Base-by-base conservation (phyloP, 2,329 filamentous ascomycete species). In the Pseudocercospora fijiensis region DNA sequence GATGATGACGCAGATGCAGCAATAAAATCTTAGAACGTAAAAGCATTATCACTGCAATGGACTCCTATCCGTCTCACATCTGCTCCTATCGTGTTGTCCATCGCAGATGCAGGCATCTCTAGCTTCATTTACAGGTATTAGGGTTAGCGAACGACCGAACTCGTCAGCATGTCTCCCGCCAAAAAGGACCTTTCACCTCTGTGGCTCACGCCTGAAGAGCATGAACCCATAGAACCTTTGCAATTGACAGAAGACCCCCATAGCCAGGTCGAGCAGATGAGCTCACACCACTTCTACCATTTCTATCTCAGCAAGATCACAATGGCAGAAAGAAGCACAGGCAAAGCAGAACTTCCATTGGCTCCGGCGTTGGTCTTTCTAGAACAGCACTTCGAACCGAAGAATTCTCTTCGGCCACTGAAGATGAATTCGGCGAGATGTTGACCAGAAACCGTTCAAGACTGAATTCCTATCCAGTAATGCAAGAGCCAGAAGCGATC, bases 381-480 rank as follows among this genome's bases (percentile, higher is more conserved):
- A 43, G 57, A 41, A 49, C 41, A 26, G 27, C 49, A 8, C 26
- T 37, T 18, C 18, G n/a, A 43, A 49, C 56, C 20, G 58, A 61
- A 10, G 58, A 27, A 13, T 55, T 56, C 33, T 61, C 58, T 16
- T 61, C 58, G 13, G 63, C 63, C 16, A 57, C 62, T 13, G 33
- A 62, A 49, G 58, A 58, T 22, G 60, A 60, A 26, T 58, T 47
- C 18, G 63, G 57, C n/a, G 60, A 62, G 8, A 53, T 62, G 30
- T 33, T 57, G 22, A 26, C 26, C 13, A 49, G 58, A 30, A 16
- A 30, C 3, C 58, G 58, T n/a, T 61, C 58, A 13, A 55, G 58
- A 33, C 20, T 61, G 49, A 61, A 61, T n/a, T 61, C 58, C 13
- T 56, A 61, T 55, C 58, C 58, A n/a, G 47, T 61, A 20, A n/a